Evolutionary conservation across 352 stramenopile species (phyloP).

Genomic region (Albugo laibachii): DNA sequence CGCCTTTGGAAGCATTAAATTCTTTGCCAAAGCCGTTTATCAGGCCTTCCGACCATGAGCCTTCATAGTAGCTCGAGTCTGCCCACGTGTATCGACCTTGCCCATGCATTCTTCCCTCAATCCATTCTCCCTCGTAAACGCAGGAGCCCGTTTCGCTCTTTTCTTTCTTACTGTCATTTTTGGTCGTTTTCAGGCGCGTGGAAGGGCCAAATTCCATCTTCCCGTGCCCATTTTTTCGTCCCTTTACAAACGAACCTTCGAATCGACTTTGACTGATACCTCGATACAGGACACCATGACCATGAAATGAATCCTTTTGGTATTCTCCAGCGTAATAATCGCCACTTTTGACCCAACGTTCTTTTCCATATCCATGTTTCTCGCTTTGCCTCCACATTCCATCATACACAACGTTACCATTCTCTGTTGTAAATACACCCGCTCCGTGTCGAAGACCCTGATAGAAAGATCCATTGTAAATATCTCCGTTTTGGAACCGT

Average conservation of each 20-base stretch:
- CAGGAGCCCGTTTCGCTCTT: slow-evolving; percentile 1
- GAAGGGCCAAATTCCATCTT: slow-evolving; percentile 30
- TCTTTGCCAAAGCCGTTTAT: slow-evolving; percentile 34
- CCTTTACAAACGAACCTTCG: slow-evolving; percentile 31
- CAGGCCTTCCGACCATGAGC: slow-evolving; percentile 34
- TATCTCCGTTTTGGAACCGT: slow-evolving; percentile 39
- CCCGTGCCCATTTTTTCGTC: slow-evolving; percentile 26
- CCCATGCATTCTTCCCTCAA: slow-evolving; percentile 42
- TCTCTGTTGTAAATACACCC: slow-evolving; percentile 32
- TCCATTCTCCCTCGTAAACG: slow-evolving; percentile 38
- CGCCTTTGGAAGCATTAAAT: slow-evolving; percentile 9
- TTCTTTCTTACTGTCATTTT: not conserved
- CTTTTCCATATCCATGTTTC: slow-evolving; percentile 29
- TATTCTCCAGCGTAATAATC: slow-evolving; percentile 53
- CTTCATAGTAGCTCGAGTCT: slow-evolving; percentile 46
- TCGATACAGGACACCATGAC: slow-evolving; percentile 21
- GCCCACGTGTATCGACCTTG: slow-evolving; percentile 34
- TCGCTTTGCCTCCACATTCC: slow-evolving; percentile 35
- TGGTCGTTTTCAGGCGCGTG: slow-evolving; percentile 1
- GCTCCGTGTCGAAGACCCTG: slow-evolving; percentile 33
- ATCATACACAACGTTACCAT: slow-evolving; percentile 25
- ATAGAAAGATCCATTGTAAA: slow-evolving; percentile 39
- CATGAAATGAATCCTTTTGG: slow-evolving; percentile 27
- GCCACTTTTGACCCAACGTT: slow-evolving; percentile 23
- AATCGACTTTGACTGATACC: slow-evolving; percentile 26